phyloP scores from a whole-genome alignment of 129 eudicot genomes.

The Rutidosis leptorrhynchoides region DNA sequence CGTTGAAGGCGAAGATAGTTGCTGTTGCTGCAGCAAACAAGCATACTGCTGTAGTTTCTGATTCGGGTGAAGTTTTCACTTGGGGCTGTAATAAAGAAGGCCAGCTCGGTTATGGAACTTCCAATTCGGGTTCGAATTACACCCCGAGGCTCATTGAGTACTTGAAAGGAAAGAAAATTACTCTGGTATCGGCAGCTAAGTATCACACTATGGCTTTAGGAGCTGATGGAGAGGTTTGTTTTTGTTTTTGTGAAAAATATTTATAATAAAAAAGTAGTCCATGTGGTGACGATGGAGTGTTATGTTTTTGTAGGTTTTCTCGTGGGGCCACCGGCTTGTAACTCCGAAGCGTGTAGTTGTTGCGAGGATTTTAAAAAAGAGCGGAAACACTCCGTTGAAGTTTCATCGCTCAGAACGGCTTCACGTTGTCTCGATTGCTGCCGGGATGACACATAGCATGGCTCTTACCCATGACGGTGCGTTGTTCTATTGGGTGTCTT shows the following conservation, averaged over 20 bases:
- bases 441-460: conserved; percentile 85
- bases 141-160: conserved; percentile 87
- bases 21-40: conserved; percentile 97
- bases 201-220: conserved; percentile 90
- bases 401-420: conserved; percentile 78
- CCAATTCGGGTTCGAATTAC: conserved; percentile 87
- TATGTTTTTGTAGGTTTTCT: conserved; percentile 60
- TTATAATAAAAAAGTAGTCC: not conserved
- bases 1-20: conserved; percentile 72
- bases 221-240: conserved; percentile 91
- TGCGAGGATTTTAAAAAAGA: conserved; percentile 63
- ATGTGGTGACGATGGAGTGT: not conserved
- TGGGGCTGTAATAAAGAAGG: conserved; percentile 99
- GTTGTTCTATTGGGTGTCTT: conserved; percentile 84
- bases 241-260: not conserved
- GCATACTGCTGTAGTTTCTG: conserved; percentile 94
- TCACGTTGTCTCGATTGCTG: conserved; percentile 78
- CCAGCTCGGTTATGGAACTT: conserved; percentile 98
- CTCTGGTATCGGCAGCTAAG: conserved; percentile 76
- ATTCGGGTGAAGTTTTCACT: conserved; percentile 85
- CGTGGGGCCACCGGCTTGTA: conserved; percentile 99
- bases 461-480: conserved; percentile 98
- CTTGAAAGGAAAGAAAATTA: conserved; percentile 72
- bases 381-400: conserved; percentile 60
- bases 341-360: conserved; percentile 86